Conservation (phyloP, 805 yeast genomes). For the Schwanniomyces yamadae region DNA sequence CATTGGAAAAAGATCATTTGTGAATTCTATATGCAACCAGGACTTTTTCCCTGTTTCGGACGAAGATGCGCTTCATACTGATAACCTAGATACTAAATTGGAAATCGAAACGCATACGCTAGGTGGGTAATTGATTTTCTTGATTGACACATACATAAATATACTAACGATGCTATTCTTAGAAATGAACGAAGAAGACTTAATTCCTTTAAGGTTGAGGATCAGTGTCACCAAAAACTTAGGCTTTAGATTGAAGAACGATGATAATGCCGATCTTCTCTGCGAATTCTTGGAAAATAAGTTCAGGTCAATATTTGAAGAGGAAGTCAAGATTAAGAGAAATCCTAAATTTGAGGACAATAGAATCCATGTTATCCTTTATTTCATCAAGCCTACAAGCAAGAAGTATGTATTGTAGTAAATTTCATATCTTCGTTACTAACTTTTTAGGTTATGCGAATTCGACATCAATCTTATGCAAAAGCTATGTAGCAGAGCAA, state of each 20-base stretch:
- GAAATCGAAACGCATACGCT: slow-evolving; percentile 12
- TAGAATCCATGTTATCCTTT: slow-evolving; percentile 78
- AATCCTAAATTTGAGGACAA: slow-evolving; percentile 45
- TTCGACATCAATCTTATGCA: slow-evolving; percentile 74
- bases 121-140: slow-evolving; percentile 6
- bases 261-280: slow-evolving; percentile 25
- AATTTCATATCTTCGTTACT: slow-evolving; percentile 7
- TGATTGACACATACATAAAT: too few species aligned
- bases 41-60: slow-evolving; percentile 39
- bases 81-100: slow-evolving; percentile 6
- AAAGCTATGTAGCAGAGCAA: slow-evolving; percentile 67
- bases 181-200: slow-evolving; percentile 9
- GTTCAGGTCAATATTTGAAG: slow-evolving; percentile 68
- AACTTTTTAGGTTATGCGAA: slow-evolving; percentile 41
- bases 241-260: slow-evolving; percentile 23
- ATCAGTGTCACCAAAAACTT: slow-evolving; percentile 23
- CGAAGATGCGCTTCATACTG: slow-evolving; percentile 44
- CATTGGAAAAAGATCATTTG: slow-evolving; percentile 67
- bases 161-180: too few species aligned
- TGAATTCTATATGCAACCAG: slow-evolving; percentile 69
- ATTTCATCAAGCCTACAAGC: slow-evolving; percentile 72
- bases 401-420: slow-evolving; percentile 34
- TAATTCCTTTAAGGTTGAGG: slow-evolving; percentile 19
- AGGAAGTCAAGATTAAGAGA: slow-evolving; percentile 39
- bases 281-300: slow-evolving; percentile 77